phyloP scores from a whole-genome alignment of 257 asterid species.

The Salvia splendens region DNA sequence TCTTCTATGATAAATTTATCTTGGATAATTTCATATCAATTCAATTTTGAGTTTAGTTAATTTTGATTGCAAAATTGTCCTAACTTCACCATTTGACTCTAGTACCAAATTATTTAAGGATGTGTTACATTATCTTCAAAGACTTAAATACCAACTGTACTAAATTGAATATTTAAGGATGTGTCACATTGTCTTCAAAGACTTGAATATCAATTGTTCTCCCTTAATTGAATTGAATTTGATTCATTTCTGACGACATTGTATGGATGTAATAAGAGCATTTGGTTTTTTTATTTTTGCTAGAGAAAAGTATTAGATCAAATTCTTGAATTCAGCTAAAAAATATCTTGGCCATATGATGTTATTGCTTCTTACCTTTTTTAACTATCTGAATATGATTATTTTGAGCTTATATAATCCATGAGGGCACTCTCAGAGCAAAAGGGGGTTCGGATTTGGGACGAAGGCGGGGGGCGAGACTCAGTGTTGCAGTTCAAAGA shows the following conservation, averaged over 20 bases:
- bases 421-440: too few relatives aligned
- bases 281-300: not conserved
- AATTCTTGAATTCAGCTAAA: slow-evolving; percentile 11
- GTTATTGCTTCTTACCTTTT: slow-evolving; percentile 16
- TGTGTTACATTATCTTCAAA: too few relatives aligned
- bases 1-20: too few relatives aligned
- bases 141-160: too few relatives aligned
- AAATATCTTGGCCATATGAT: slow-evolving; percentile 16
- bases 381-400: not conserved
- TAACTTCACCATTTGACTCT: slow-evolving; percentile 21
- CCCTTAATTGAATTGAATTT: not conserved
- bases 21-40: too few relatives aligned
- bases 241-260: not conserved
- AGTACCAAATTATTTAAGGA: not conserved
- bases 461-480: too few relatives aligned
- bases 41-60: too few relatives aligned
- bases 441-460: too few relatives aligned
- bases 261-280: not conserved
- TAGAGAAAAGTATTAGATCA: slow-evolving; percentile 18
- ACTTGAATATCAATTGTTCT: too few relatives aligned
- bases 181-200: not conserved
- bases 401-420: not conserved
- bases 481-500: too few relatives aligned
- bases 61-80: not conserved
- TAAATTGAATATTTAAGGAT: not conserved